Evolutionary conservation across 257 asterid species (phyloP).

Genomic region (Misopates orontium): DNA sequence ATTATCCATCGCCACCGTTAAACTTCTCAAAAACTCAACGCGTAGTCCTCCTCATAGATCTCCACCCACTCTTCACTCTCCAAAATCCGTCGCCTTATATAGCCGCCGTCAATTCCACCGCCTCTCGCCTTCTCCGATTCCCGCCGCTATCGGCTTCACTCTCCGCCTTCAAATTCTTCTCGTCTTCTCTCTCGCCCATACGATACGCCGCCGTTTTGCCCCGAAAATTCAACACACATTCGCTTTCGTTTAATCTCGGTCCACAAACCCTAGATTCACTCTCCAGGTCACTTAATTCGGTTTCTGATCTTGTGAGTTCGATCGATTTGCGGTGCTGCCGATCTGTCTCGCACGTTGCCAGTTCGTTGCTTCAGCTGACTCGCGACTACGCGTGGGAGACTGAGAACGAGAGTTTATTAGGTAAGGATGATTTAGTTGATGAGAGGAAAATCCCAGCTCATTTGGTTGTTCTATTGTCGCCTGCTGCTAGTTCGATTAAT

Average conservation of each 20-base stretch:
- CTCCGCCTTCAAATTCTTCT: constrained; percentile 70
- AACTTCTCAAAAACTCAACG: constrained; percentile 69
- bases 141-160: constrained; percentile 62
- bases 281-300: constrained; percentile 39
- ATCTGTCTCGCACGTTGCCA: constrained; percentile 40
- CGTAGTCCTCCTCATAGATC: constrained; percentile 71
- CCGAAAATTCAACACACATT: background rate
- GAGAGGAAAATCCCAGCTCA: constrained; percentile 39
- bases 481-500: constrained; percentile 38
- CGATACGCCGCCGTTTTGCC: constrained; percentile 47
- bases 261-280: constrained; percentile 48
- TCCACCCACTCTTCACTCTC: constrained; percentile 61
- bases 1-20: constrained; percentile 23
- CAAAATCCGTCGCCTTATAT: constrained; percentile 55
- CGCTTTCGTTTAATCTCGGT: constrained; percentile 47
- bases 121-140: constrained; percentile 61
- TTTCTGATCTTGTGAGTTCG: constrained; percentile 33
- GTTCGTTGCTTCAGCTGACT: constrained; percentile 60
- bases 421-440: constrained; percentile 36
- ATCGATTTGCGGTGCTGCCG: constrained; percentile 27
- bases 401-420: constrained; percentile 34
- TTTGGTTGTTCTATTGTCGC: constrained; percentile 73
- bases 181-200: constrained; percentile 79
- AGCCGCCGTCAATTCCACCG: constrained; percentile 47
- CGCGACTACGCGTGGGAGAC: constrained; percentile 80